A percentile compares a stretch with the other conserved stretches of the same genome.
Evolutionary conservation across 306 rosid genomes (phyloP).

Genomic region (Begonia masoniana): DNA sequence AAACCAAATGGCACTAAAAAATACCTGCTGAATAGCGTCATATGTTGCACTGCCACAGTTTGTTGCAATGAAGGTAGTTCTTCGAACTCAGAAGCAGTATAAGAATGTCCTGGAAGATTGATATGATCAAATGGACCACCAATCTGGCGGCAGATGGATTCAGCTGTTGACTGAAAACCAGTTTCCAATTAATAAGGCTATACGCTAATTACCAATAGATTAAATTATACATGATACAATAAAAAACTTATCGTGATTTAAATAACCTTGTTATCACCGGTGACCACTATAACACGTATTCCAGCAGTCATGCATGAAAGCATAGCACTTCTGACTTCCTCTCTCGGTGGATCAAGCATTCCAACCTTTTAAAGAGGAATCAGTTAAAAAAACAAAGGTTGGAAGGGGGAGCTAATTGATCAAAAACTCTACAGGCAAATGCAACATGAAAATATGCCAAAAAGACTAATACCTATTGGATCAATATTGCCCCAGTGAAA

Average conservation of each 20-base stretch:
- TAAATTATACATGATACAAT: constrained; percentile 9
- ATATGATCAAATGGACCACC: constrained; percentile 73
- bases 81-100: constrained; percentile 93
- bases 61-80: constrained; percentile 81
- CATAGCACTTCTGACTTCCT: constrained; percentile 94
- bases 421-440: too few species aligned
- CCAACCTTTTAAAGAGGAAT: constrained; percentile 50
- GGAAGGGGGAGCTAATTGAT: too few species aligned
- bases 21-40: constrained; percentile 88
- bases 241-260: constrained; percentile 8
- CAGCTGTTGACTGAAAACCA: constrained; percentile 76
- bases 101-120: constrained; percentile 73
- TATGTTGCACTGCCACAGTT: constrained; percentile 81
- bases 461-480: too few species aligned
- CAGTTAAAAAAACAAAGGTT: too few species aligned
- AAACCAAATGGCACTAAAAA: background rate
- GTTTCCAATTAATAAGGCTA: constrained; percentile 17
- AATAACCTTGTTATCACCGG: constrained; percentile 94
- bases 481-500: too few species aligned
- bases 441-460: too few species aligned
- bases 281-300: constrained; percentile 97
- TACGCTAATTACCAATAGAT: background rate
- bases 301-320: constrained; percentile 94
- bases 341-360: constrained; percentile 99
- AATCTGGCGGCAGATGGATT: constrained; percentile 91